Evolutionary conservation across 78 protist genomes (phyloP), one percentile per base, ranked within the genome.

Genomic region (Emiliania huxleyi): DNA sequence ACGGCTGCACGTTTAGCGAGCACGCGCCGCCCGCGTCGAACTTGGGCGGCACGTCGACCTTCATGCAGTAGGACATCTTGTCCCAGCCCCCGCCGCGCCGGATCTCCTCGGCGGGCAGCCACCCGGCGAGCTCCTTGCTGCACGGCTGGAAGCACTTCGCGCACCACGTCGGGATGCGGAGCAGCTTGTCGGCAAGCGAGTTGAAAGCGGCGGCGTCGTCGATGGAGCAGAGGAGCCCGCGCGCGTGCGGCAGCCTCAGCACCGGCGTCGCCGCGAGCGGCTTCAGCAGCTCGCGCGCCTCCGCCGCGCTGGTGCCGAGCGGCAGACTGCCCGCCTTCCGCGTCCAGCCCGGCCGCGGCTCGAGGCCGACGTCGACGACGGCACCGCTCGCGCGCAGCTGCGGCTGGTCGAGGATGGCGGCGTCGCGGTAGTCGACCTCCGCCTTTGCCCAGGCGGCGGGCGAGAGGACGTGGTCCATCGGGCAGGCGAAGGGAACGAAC

Each of bases 401-500:
- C 23, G 38, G n/a, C 37, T 0, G 0, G 38, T 25, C 56, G 56
- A 44, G n/a, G 55, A 81, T 44, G 48, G 21, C 6, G 2, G 89
- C 42, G 55, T 81, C 89, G 40, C 89, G 49, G 89, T 81, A 81
- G 3, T 37, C 11, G 29, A 77, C 29, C n/a, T 35, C 35, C 25
- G 2, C 40, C 29, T 11, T 1, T 5, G 6, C 19, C 89, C 89
- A 81, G 6, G 89, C 49, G 19, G 89, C 0, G 56, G 52, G 89
- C 33, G 52, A 44, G 56, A 81, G 89, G 22, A 81, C 89, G 55
- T 81, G 89, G 89, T 81, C 89, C 38, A 81, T 44, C 23, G 89
- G 89, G 56, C 89, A 81, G 0, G 0, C 56, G 6, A 81, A 81
- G 6, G 89, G 89, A 21, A 81, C 40, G 55, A 42, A 81, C 22